Evolutionary conservation across 495 filamentous ascomycete genomes (phyloP).

Genomic region (Hypoxylon cercidicola): DNA sequence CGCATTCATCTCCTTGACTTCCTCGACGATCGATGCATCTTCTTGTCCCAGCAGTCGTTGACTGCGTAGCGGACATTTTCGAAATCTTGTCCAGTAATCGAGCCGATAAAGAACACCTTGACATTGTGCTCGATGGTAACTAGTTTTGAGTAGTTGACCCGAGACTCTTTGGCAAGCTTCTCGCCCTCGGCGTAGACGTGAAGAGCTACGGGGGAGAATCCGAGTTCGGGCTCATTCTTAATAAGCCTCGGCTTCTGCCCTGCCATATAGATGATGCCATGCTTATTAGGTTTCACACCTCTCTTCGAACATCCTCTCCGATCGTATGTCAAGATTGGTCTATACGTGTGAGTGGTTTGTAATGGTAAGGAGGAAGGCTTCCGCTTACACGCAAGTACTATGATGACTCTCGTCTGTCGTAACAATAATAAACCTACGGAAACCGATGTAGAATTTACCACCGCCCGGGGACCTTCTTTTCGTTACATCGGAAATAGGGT

Average conservation of each 20-base stretch:
- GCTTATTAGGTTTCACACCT: constrained; percentile 57
- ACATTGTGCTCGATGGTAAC: constrained; percentile 61
- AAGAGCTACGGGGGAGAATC: constrained; percentile 52
- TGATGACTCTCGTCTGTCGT: constrained; percentile 58
- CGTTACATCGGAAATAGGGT: constrained; percentile 45
- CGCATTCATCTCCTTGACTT: constrained; percentile 44
- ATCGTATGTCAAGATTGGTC: constrained; percentile 61
- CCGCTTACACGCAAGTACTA: constrained; percentile 61
- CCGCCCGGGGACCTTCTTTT: constrained; percentile 44
- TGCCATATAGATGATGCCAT: constrained; percentile 55
- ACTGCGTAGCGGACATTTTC: constrained; percentile 53
- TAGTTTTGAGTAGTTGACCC: constrained; percentile 58
- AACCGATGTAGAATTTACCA: constrained; percentile 52
- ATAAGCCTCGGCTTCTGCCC: constrained; percentile 44
- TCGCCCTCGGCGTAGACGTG: constrained; percentile 51
- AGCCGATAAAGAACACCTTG: constrained; percentile 58
- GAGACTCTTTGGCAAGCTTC: constrained; percentile 56
- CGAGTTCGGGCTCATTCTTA: constrained; percentile 52
- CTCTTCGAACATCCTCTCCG: constrained; percentile 55
- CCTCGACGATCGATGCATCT: constrained; percentile 46
- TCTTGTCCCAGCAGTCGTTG: constrained; percentile 57
- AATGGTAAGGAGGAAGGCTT: not conserved
- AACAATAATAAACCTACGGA: constrained; percentile 60
- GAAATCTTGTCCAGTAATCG: constrained; percentile 47
- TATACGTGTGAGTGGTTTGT: constrained; percentile 25